These are phyloP conservation scores for Nothomitra cinnamomea DNA, from an alignment of 2,329 filamentous ascomycete species.

Conservation along the genomic window DNA sequence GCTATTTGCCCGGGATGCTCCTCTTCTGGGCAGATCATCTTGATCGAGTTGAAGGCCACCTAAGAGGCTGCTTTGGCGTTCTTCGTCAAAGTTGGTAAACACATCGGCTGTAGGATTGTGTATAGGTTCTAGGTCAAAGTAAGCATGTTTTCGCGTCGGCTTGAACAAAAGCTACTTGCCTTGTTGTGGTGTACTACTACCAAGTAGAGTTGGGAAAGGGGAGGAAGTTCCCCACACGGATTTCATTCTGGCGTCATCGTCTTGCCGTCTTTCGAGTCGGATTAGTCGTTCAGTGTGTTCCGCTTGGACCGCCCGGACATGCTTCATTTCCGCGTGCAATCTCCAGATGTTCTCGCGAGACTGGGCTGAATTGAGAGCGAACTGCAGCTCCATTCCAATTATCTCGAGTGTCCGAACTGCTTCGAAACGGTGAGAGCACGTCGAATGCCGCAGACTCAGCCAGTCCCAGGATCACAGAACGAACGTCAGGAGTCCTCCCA, in stretches of 20 bases:
- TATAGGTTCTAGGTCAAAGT: conserved; percentile 43
- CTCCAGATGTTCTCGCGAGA: conserved; percentile 49
- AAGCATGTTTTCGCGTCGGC: not conserved
- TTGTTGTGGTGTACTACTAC: conserved; percentile 65
- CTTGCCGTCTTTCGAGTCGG: conserved; percentile 42
- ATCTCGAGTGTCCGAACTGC: not conserved
- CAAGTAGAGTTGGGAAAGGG: conserved; percentile 73
- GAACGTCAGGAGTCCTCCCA: too few relatives aligned
- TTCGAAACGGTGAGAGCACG: not conserved
- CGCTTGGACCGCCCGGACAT: conserved; percentile 40
- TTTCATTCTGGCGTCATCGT: conserved; percentile 50
- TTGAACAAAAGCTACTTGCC: conserved; percentile 36
- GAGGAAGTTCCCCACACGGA: conserved; percentile 76
- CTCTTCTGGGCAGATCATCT: conserved; percentile 72
- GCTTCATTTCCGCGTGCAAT: conserved; percentile 43
- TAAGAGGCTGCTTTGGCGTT: conserved; percentile 64
- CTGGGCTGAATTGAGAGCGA: conserved; percentile 19
- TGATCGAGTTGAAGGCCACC: conserved; percentile 70
- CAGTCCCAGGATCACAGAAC: not conserved
- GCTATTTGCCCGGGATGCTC: conserved; percentile 84
- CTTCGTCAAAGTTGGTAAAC: conserved; percentile 75
- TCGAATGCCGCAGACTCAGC: too few relatives aligned
- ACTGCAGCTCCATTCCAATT: conserved; percentile 42
- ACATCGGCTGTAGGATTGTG: conserved; percentile 67
- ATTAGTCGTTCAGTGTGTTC: conserved; percentile 44